Evolutionary conservation across 768 basidiomycete species (phyloP).

Genomic region (Lenzites betulinus): DNA sequence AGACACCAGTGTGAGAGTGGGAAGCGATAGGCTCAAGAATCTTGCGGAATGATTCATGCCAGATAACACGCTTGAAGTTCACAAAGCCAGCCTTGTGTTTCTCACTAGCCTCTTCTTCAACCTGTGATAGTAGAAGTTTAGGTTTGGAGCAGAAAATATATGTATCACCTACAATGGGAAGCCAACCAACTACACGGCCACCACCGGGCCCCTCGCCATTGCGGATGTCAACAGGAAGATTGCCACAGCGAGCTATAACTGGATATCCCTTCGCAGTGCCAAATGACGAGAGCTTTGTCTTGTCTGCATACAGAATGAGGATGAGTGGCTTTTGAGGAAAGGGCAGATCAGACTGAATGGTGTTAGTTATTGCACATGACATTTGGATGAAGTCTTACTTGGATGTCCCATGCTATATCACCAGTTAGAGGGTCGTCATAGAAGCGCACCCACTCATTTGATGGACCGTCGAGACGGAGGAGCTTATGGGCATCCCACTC

Average conservation of each 20-base stretch:
- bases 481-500: conserved; percentile 19
- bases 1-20: conserved; percentile 15
- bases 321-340: background rate
- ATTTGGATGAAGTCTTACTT: conserved; percentile 17
- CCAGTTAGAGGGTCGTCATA: conserved; percentile 23
- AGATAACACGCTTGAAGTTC: conserved; percentile 26
- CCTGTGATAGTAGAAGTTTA: no score
- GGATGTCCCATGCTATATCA: conserved; percentile 11
- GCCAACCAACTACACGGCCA: conserved; percentile 11
- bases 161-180: conserved; percentile 11
- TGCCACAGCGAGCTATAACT: background rate
- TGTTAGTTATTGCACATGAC: no score
- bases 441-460: conserved; percentile 7
- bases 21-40: conserved; percentile 14
- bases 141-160: background rate
- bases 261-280: conserved; percentile 11
- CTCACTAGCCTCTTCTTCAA: background rate
- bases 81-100: conserved; percentile 17
- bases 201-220: conserved; percentile 10
- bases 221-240: conserved; percentile 11
- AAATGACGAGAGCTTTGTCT: conserved; percentile 8
- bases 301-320: conserved; percentile 11
- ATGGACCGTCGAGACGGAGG: conserved; percentile 13
- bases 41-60: conserved; percentile 24
- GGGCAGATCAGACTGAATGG: background rate